phyloP scores from a whole-genome alignment of 768 basidiomycete genomes.

The Mycena pura region DNA sequence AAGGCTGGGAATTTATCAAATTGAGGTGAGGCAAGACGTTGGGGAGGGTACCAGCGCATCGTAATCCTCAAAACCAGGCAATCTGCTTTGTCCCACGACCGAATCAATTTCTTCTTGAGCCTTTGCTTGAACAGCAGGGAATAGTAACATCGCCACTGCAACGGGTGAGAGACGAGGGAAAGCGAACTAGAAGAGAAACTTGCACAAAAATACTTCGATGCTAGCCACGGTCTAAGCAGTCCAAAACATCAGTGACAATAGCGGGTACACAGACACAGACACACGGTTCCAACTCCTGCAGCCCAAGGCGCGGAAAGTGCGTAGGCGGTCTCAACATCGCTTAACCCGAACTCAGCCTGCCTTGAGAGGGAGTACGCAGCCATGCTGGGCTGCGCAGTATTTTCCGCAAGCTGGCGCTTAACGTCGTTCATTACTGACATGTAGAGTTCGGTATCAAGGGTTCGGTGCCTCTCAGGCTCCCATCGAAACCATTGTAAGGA shows the following conservation, averaged over 20 bases:
- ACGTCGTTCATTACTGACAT: constrained; percentile 34
- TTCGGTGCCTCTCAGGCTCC: constrained; percentile 33
- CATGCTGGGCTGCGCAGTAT: constrained; percentile 40
- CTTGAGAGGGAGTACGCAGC: constrained; percentile 48
- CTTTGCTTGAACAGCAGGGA: constrained; percentile 37
- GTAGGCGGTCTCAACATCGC: constrained; percentile 51
- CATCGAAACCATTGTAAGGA: constrained; percentile 40
- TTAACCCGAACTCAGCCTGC: constrained; percentile 48
- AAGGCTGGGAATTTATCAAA: background rate
- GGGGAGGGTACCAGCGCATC: constrained; percentile 30
- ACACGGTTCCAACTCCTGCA: constrained; percentile 38
- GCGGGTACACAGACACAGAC: constrained; percentile 9
- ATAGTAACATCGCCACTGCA: constrained; percentile 40
- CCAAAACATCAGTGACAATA: background rate
- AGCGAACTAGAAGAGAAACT: background rate
- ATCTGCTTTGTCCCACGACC: constrained; percentile 36
- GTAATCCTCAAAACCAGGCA: constrained; percentile 42
- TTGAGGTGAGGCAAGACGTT: constrained; percentile 28
- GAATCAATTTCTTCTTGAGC: constrained; percentile 45
- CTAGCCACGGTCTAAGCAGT: background rate
- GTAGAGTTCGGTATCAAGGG: constrained; percentile 32
- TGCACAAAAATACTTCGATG: constrained; percentile 5
- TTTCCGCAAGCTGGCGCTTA: constrained; percentile 28
- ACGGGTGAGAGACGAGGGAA: constrained; percentile 24
- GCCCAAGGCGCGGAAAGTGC: constrained; percentile 38